Evolutionary conservation across 2,329 filamentous ascomycete genomes (phyloP), one percentile per base, ranked within the genome.

Genomic region (Nemania bipapillata): DNA sequence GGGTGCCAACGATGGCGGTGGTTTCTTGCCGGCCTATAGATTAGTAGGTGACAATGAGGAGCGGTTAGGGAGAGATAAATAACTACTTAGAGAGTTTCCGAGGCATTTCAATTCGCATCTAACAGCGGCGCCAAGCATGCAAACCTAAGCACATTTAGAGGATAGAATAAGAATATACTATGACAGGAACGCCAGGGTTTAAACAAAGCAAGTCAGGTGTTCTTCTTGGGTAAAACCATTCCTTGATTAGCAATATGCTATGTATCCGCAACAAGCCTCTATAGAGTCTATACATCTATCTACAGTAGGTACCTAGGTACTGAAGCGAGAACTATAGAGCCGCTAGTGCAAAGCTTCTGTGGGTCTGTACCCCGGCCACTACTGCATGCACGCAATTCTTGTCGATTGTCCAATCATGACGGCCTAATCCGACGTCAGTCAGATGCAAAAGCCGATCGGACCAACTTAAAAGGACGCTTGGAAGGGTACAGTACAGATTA

Each of bases 11-110:
- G 65, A 77, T 12, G 68, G 71, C 17, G 69, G 76, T 15, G 77
- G 79, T 60, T 95, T 91, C 77, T 83, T 87, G 58, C 92, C 92
- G 0, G 92, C 92, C 0, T 94, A 94, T 77, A 91, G 93, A 78
- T 81, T 96, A 73, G 84, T 86, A 59, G 87, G 90, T 68, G 93
- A 96, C 78, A 84, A 90, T 45, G 91, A 92, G 76, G 93, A 97
- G 82, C 87, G 93, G 62, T 80, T 96, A 62, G 93, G 93, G 0
- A 86, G 93, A 69, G 89, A 92, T 79, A 85, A 79, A 77, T 86
- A 52, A 69, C 28, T 54, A 32, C 28, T 12, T 54, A 20, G 8
- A 28, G 11, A 56, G 26, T 47, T n/a, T 15, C n/a, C 28, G 22
- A 61, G 42, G 35, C 20, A 30, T 22, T 64, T 63, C 15, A 47